A percentile compares a stretch with the other conserved stretches of the same genome.
Evolutionary conservation across 2,329 filamentous ascomycete species (phyloP).

Genomic region (Phoma herbarum): DNA sequence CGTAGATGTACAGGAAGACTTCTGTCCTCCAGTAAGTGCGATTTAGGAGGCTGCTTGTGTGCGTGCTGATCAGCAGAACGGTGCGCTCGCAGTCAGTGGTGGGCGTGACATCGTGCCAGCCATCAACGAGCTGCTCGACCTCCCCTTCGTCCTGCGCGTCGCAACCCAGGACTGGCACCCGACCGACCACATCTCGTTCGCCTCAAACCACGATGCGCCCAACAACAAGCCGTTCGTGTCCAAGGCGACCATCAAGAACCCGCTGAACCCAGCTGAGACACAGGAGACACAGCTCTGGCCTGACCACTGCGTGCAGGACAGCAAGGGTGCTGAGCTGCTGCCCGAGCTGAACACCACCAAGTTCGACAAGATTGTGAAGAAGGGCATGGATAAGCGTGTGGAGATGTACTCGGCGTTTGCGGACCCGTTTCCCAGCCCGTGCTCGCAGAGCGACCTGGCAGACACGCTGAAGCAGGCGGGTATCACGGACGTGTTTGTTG

Average conservation of each 20-base stretch:
- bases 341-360: constrained; percentile 70
- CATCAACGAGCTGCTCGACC: constrained; percentile 77
- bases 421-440: constrained; percentile 74
- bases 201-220: constrained; percentile 73
- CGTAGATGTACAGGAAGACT: constrained; percentile 93
- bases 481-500: constrained; percentile 83
- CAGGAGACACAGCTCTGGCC: constrained; percentile 84
- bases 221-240: constrained; percentile 74
- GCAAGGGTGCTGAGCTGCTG: constrained; percentile 75
- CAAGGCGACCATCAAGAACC: constrained; percentile 71
- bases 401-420: constrained; percentile 97
- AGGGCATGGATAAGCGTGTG: constrained; percentile 76
- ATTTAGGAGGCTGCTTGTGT: background rate
- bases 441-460: constrained; percentile 70
- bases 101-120: constrained; percentile 74
- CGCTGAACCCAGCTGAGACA: constrained; percentile 67
- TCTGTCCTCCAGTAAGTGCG: constrained; percentile 80
- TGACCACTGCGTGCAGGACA: constrained; percentile 82
- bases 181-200: constrained; percentile 84
- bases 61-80: constrained; percentile 66
- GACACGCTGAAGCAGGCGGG: constrained; percentile 62
- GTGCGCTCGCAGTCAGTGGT: constrained; percentile 80
- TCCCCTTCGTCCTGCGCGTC: constrained; percentile 77
- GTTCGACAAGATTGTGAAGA: constrained; percentile 75
- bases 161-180: constrained; percentile 97